Percentiles rank a stretch among this genome's conserved stretches.
Conservation (phyloP, 140 eudicot genomes). For the Flaveria floridana region DNA sequence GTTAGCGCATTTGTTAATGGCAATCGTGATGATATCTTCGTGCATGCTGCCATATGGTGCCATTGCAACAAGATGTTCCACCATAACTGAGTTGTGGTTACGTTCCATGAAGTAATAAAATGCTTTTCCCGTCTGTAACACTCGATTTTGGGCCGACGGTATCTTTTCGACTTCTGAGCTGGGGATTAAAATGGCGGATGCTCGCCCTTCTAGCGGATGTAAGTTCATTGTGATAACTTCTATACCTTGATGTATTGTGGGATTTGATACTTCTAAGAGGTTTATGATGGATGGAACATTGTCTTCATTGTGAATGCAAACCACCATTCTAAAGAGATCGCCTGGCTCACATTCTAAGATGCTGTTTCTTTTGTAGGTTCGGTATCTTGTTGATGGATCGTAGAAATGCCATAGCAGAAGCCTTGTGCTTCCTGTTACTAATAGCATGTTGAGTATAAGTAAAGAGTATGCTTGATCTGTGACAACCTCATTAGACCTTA, state of each 20-base stretch:
- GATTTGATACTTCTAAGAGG: conserved; percentile 50
- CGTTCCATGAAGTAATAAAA: conserved; percentile 35
- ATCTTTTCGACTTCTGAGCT: conserved; percentile 23
- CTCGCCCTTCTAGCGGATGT: conserved; percentile 50
- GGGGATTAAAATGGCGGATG: conserved; percentile 44
- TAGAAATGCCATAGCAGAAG: conserved; percentile 42
- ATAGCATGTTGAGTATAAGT: conserved; percentile 39
- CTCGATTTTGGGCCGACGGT: conserved; percentile 25
- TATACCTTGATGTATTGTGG: conserved; percentile 30
- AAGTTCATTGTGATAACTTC: conserved; percentile 44
- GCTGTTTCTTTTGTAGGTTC: conserved; percentile 29
- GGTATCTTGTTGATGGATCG: conserved; percentile 59
- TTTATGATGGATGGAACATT: conserved; percentile 42
- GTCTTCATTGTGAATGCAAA: conserved; percentile 59
- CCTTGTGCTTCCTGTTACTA: conserved; percentile 37
- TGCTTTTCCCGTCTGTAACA: conserved; percentile 32
- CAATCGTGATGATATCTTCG: conserved; percentile 49
- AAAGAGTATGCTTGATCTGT: conserved; percentile 38
- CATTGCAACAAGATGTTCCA: conserved; percentile 49
- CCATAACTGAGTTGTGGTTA: conserved; percentile 24
- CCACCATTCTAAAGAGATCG: conserved; percentile 44
- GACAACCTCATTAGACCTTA: conserved; percentile 35
- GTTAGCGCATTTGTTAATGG: conserved; percentile 47
- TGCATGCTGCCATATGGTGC: conserved; percentile 64
- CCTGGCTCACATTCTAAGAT: conserved; percentile 38